These are phyloP conservation scores for Thermomucor indicae-seudaticae DNA, from an alignment of 371 early-diverging fungal genomes.

Conservation along the genomic window DNA sequence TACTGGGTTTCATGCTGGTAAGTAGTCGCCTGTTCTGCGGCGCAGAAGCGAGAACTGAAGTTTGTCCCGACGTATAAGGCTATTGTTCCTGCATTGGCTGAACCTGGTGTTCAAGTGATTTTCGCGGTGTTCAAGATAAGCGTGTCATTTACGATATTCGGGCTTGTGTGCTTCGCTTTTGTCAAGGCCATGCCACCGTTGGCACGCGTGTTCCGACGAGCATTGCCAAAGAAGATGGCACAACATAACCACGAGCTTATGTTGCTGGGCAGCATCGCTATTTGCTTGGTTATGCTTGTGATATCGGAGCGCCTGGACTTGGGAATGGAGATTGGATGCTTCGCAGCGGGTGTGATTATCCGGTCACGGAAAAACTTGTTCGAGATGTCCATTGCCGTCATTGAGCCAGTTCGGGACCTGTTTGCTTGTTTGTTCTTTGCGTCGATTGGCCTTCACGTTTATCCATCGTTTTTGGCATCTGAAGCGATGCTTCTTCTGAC, in stretches of 20 bases:
- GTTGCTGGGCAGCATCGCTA: slow-evolving; percentile 47
- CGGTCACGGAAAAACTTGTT: slow-evolving; percentile 36
- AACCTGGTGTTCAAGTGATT: slow-evolving; percentile 40
- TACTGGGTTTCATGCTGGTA: slow-evolving; percentile 59
- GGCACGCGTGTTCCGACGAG: slow-evolving; percentile 13
- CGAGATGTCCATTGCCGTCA: slow-evolving; percentile 32
- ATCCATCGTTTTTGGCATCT: slow-evolving; percentile 54
- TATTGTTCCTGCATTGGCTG: slow-evolving; percentile 52
- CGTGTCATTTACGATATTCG: slow-evolving; percentile 37
- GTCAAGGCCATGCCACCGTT: slow-evolving; percentile 22
- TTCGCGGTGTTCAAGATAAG: slow-evolving; percentile 30
- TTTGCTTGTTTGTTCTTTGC: slow-evolving; percentile 65
- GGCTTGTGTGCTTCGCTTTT: slow-evolving; percentile 31
- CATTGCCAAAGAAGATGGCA: slow-evolving; percentile 22
- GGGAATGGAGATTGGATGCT: slow-evolving; percentile 59
- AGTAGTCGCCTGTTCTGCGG: neutral
- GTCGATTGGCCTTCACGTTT: slow-evolving; percentile 61
- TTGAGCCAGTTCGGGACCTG: slow-evolving; percentile 56
- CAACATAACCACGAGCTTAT: slow-evolving; percentile 39
- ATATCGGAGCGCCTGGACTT: slow-evolving; percentile 43
- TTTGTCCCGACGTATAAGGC: slow-evolving; percentile 35
- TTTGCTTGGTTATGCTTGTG: slow-evolving; percentile 45
- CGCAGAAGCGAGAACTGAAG: neutral
- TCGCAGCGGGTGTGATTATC: slow-evolving; percentile 60
- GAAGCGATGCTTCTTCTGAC: slow-evolving; percentile 48